Evolutionary conservation across 2,329 filamentous ascomycete genomes (phyloP).

Genomic region (Fusarium abutilonis): DNA sequence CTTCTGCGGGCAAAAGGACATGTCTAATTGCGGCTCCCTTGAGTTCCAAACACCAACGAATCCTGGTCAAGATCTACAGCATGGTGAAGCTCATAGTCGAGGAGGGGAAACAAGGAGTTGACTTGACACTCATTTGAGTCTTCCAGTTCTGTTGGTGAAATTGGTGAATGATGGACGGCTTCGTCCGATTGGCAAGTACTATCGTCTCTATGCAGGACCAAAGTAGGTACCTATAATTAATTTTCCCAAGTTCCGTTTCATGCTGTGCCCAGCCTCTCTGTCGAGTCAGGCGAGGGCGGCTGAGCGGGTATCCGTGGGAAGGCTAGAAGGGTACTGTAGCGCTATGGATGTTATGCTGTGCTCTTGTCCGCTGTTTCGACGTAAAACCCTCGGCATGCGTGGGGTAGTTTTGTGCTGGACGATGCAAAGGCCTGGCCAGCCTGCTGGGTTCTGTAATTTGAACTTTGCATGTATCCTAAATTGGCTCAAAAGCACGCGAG

Average conservation of each 20-base stretch:
- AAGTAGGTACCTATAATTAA: conserved; percentile 38
- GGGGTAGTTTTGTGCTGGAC: conserved; percentile 19
- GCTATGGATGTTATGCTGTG: conserved; percentile 8
- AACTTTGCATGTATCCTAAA: conserved; percentile 21
- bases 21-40: conserved; percentile 18
- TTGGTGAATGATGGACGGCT: too few relatives aligned
- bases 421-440: conserved; percentile 20
- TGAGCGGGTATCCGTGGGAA: conserved; percentile 23
- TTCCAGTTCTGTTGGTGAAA: too few relatives aligned
- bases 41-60: conserved; percentile 10
- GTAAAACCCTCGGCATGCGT: conserved; percentile 26
- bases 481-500: conserved; percentile 37
- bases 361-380: conserved; percentile 11
- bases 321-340: conserved; percentile 3
- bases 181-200: too few relatives aligned
- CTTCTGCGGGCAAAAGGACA: conserved; percentile 30
- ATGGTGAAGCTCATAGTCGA: conserved; percentile 6
- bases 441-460: conserved; percentile 30
- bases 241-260: conserved; percentile 34
- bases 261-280: conserved; percentile 20
- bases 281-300: conserved; percentile 34
- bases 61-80: conserved; percentile 11
- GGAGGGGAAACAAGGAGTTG: not conserved
- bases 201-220: too few relatives aligned
- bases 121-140: not conserved